Evolutionary conservation across 1,139 yeast genomes (phyloP), one percentile per base, ranked within the genome.

Genomic region (Yamadazyma dushanensis): DNA sequence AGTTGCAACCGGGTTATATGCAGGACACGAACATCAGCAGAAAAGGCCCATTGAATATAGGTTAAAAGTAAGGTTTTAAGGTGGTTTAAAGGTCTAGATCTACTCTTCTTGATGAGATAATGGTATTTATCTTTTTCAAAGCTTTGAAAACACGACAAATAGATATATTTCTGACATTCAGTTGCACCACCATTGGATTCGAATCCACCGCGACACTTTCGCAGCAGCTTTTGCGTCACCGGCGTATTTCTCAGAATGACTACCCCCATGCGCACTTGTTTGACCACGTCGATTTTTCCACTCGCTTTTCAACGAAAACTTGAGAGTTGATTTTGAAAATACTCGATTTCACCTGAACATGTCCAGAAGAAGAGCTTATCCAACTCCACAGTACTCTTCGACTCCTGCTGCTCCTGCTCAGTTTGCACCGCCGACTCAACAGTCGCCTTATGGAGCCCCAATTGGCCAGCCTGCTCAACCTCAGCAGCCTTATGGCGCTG

Each of bases 361-460:
- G 51, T 47, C 51, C 10, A 66, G 65, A 59, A 72, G 78, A 70
- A 76, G 83, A 69, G 80, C 77, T 40, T 80, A 80, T 57, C 84
- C 86, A 56, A 75, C 72, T 51, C 83, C 82, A 39, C 84, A 78
- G 57, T 79, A 78, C 54, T 69, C 75, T 23, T 57, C 67, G 56
- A 16, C 22, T 31, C 28, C 34, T 19, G 15, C n/a, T 14, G 34
- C 37, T 14, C 34, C 34, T 5, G 26, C 17, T 14, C 44, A 37
- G 26, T 39, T 37, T 31, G 33, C 29, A n/a, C 29, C 23, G 10
- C 39, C 34, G 14, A 29, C 16, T 9, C 38, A 36, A 27, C 33
- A 21, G 25, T 17, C 27, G 15, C 63, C 64, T 13, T 59, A 57
- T 37, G 55, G 51, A 31, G 52, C 49, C 3, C 51, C 54, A 14